These are phyloP conservation scores for Alternaria burnsii DNA, from an alignment of 2,329 filamentous ascomycete genomes.

Conservation along the genomic window DNA sequence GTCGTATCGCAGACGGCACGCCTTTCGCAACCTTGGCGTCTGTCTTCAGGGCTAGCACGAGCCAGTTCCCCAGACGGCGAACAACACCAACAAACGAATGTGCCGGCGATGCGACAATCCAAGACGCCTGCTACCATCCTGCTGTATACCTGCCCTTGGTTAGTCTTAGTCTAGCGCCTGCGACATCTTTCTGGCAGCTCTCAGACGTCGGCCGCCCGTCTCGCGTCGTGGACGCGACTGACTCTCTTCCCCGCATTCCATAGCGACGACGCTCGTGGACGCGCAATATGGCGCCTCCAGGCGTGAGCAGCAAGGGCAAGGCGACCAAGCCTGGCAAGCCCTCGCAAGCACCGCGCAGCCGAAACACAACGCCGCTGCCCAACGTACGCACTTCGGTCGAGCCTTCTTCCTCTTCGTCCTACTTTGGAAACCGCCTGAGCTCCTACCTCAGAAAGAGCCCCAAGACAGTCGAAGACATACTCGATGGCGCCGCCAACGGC, in stretches of 20 bases:
- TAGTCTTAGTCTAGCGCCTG: background rate
- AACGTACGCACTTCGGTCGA: constrained; percentile 58
- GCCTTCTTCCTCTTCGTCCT: constrained; percentile 56
- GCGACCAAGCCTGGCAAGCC: constrained; percentile 53
- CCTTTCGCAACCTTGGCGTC: constrained; percentile 2
- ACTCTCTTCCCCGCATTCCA: constrained; percentile 18
- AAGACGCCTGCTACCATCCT: background rate
- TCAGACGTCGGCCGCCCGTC: background rate
- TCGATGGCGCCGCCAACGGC: constrained; percentile 68
- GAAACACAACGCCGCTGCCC: constrained; percentile 79
- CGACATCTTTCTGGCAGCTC: background rate
- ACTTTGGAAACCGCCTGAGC: constrained; percentile 67
- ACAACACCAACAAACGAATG: background rate
- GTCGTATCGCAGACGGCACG: background rate
- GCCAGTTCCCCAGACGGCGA: background rate
- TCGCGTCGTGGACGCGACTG: constrained; percentile 10
- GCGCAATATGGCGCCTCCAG: constrained; percentile 42
- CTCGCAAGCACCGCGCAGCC: constrained; percentile 62
- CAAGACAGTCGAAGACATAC: constrained; percentile 72
- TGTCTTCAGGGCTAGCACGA: background rate
- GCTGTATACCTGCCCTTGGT: background rate
- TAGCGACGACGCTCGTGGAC: constrained; percentile 7
- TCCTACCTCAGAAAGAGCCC: constrained; percentile 65
- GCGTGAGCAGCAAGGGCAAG: constrained; percentile 60
- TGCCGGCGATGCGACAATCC: constrained; percentile 2